These are phyloP conservation scores for Moelleriella libera DNA, from an alignment of 2,329 filamentous ascomycete genomes.

Conservation along the genomic window DNA sequence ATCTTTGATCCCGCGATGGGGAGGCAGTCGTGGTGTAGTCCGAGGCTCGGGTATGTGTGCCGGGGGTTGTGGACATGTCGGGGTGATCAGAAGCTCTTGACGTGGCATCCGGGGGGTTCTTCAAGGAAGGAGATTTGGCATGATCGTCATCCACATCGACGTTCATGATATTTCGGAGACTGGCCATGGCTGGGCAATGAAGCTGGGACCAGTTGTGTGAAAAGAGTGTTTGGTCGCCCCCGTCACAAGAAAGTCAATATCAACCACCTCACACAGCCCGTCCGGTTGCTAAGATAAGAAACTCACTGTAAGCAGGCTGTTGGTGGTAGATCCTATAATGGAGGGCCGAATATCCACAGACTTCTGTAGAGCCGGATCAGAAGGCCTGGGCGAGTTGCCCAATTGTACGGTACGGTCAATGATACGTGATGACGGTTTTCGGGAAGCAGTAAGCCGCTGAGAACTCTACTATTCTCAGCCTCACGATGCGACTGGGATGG, in stretches of 20 bases:
- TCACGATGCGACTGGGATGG: slow-evolving; percentile 7
- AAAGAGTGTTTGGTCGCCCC: slow-evolving; percentile 1
- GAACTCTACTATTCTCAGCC: slow-evolving; percentile 6
- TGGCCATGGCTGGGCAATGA: slow-evolving; percentile 33
- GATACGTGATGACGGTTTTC: slow-evolving; percentile 2
- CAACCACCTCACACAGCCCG: slow-evolving; percentile 24
- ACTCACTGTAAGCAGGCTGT: slow-evolving; percentile 3
- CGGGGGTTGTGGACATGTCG: slow-evolving; percentile 18
- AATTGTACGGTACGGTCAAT: not conserved
- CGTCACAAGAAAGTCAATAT: slow-evolving; percentile 2
- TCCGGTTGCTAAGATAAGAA: slow-evolving; percentile 12
- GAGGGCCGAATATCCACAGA: not conserved
- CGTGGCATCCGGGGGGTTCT: slow-evolving; percentile 27
- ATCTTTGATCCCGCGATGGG: slow-evolving; percentile 19
- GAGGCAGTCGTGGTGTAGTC: slow-evolving; percentile 14
- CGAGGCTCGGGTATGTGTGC: slow-evolving; percentile 6
- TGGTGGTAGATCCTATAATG: slow-evolving; percentile 3
- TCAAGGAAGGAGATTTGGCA: slow-evolving; percentile 25
- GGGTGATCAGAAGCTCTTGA: slow-evolving; percentile 16
- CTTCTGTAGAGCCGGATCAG: not conserved
- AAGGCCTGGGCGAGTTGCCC: slow-evolving; percentile 5
- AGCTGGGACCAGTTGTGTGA: slow-evolving; percentile 18
- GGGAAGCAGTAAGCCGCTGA: not conserved
- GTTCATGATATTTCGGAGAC: slow-evolving; percentile 43
- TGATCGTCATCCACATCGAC: slow-evolving; percentile 36